These are phyloP conservation scores for Colletotrichum sidae DNA, from an alignment of 2,329 filamentous ascomycete genomes.

Conservation along the genomic window DNA sequence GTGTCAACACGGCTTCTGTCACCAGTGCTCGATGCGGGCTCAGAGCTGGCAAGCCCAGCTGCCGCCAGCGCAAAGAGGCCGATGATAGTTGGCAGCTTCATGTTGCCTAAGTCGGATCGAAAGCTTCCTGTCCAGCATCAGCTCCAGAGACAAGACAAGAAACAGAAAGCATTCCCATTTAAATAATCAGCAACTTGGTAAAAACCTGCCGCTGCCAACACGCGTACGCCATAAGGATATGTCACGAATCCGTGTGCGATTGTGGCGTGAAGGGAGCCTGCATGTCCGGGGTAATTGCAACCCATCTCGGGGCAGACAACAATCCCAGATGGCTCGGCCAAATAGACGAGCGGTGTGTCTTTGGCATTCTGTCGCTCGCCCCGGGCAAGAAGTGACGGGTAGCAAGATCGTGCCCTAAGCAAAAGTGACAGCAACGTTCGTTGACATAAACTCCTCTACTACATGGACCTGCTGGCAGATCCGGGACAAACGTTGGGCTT, in stretches of 20 bases:
- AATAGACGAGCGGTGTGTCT: too few relatives aligned
- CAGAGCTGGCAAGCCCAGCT: constrained; percentile 4
- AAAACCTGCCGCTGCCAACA: too few relatives aligned
- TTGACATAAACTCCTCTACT: too few relatives aligned
- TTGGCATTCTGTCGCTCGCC: too few relatives aligned
- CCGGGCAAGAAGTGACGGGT: too few relatives aligned
- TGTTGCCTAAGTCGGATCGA: background rate
- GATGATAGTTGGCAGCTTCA: constrained; percentile 7
- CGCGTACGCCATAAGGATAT: background rate
- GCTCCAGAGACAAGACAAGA: background rate
- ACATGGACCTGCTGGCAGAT: too few relatives aligned
- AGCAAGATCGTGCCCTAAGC: too few relatives aligned
- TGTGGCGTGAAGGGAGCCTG: constrained; percentile 20
- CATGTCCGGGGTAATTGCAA: constrained; percentile 11
- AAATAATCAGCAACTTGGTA: constrained; percentile 1
- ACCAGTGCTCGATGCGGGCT: background rate
- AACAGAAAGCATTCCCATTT: background rate
- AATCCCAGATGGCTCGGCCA: background rate
- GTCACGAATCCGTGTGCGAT: constrained; percentile 6
- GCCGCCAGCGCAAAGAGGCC: constrained; percentile 5
- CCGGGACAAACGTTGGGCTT: too few relatives aligned
- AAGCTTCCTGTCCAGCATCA: background rate
- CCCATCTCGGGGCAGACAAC: constrained; percentile 17
- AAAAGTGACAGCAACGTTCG: too few relatives aligned
- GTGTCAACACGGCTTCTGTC: background rate